Evolutionary conservation across 176 grass and related monocot species (phyloP).

Genomic region (Carex pumila): DNA sequence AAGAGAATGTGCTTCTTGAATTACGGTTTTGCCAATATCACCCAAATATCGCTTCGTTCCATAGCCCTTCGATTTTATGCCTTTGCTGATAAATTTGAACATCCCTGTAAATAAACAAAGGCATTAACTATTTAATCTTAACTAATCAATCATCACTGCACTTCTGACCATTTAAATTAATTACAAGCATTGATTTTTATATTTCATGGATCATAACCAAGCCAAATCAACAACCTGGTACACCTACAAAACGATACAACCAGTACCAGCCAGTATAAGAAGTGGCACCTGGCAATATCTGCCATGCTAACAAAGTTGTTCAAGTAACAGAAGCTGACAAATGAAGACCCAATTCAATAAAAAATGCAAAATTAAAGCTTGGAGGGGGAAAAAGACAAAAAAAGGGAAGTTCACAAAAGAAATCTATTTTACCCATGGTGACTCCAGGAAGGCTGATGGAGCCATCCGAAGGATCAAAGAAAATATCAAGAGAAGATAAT

Average conservation of each 20-base stretch:
- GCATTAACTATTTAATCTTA: not conserved
- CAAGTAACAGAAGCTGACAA: not conserved
- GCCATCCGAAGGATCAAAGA: conserved; percentile 89
- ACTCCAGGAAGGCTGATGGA: conserved; percentile 72
- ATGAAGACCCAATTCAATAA: not conserved
- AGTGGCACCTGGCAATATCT: not conserved
- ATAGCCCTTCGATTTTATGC: conserved; percentile 61
- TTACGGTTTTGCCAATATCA: conserved; percentile 89
- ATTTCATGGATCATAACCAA: not conserved
- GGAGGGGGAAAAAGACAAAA: not conserved
- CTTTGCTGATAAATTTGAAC: conserved; percentile 95
- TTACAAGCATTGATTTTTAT: not conserved
- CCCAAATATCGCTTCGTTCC: conserved; percentile 87
- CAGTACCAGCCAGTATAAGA: not conserved
- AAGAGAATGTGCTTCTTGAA: conserved; percentile 10
- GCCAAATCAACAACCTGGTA: not conserved
- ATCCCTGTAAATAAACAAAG: conserved; percentile 46
- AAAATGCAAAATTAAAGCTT: not conserved
- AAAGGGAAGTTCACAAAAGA: not conserved
- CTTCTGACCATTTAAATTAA: not conserved
- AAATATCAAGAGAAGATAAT: conserved; percentile 88
- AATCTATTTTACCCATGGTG: conserved; percentile 53
- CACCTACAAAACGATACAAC: not conserved
- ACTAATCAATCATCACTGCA: not conserved
- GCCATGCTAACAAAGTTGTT: not conserved